Evolutionary conservation across 2,329 filamentous ascomycete species (phyloP).

Genomic region (Stylonectria norvegica): DNA sequence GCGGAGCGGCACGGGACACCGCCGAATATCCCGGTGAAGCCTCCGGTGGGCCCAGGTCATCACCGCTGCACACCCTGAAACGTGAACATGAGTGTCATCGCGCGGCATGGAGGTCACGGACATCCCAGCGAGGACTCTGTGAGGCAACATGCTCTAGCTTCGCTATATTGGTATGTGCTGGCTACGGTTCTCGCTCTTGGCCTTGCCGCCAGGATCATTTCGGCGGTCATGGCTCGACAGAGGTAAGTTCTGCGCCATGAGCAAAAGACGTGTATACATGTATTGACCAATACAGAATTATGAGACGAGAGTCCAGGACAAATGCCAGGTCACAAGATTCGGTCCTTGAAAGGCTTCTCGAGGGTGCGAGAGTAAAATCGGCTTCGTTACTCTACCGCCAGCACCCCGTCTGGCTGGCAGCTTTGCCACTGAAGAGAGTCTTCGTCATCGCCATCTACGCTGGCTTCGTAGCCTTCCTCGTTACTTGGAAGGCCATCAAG

Average conservation of each 20-base stretch:
- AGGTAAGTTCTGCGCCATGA: conserved; percentile 13
- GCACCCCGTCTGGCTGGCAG: conserved; percentile 12
- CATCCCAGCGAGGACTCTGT: conserved; percentile 22
- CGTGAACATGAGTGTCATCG: conserved; percentile 20
- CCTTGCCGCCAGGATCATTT: conserved; percentile 13
- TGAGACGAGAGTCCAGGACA: conserved; percentile 12
- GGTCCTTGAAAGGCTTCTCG: conserved; percentile 13
- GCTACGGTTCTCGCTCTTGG: conserved; percentile 15
- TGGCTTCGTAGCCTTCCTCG: conserved; percentile 18
- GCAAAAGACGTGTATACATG: not conserved
- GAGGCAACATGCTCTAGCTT: conserved; percentile 24
- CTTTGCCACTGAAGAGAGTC: conserved; percentile 17
- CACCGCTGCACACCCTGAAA: not conserved
- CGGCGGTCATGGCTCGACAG: conserved; percentile 19
- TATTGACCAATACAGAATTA: conserved; percentile 10
- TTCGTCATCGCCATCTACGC: conserved; percentile 15
- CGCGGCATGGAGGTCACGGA: conserved; percentile 21
- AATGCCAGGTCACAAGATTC: conserved; percentile 14
- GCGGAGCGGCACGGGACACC: conserved; percentile 3
- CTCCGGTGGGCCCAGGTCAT: not conserved
- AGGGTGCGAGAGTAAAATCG: conserved; percentile 10
- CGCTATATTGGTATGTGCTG: conserved; percentile 25
- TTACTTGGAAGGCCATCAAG: conserved; percentile 26
- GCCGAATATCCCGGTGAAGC: not conserved
- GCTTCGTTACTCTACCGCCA: conserved; percentile 8